These are phyloP conservation scores for Gyromitra esculenta DNA, from an alignment of 2,329 filamentous ascomycete genomes.

Conservation along the genomic window DNA sequence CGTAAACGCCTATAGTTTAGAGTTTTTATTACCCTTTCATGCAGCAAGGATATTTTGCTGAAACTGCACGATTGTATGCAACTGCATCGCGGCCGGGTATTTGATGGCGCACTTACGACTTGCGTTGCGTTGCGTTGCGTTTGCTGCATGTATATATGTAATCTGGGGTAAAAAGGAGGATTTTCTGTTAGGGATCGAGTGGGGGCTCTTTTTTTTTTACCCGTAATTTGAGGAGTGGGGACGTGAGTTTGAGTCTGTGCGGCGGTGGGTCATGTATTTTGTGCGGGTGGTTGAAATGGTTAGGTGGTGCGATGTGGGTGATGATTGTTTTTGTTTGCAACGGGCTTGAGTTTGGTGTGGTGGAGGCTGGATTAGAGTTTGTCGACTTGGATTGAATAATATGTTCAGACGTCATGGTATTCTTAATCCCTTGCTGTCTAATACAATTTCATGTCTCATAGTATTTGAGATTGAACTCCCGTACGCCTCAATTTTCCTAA, in stretches of 20 bases:
- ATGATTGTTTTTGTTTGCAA: background rate
- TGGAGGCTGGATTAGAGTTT: background rate
- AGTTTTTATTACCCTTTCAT: constrained; percentile 11
- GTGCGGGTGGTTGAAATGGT: background rate
- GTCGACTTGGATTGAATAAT: background rate
- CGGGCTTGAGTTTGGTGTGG: background rate
- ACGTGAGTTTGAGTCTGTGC: constrained; percentile 10
- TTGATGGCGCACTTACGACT: constrained; percentile 1
- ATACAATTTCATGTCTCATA: background rate
- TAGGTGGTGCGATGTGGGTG: background rate
- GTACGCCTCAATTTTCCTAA: constrained; percentile 24
- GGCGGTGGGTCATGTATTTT: background rate
- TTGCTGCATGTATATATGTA: background rate
- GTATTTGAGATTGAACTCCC: constrained; percentile 6
- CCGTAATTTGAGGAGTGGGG: constrained; percentile 13
- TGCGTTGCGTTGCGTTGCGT: background rate
- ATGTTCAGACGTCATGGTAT: background rate
- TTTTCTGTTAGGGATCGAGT: background rate
- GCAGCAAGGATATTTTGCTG: constrained; percentile 11
- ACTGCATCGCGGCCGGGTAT: constrained; percentile 4
- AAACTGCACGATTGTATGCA: constrained; percentile 6
- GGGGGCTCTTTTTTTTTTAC: background rate
- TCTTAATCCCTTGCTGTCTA: background rate
- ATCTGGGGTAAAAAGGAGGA: background rate
- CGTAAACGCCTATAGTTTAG: constrained; percentile 2